Evolutionary conservation across 805 yeast species (phyloP), one percentile per base, ranked within the genome.

Genomic region (Teunomyces gatunensis): DNA sequence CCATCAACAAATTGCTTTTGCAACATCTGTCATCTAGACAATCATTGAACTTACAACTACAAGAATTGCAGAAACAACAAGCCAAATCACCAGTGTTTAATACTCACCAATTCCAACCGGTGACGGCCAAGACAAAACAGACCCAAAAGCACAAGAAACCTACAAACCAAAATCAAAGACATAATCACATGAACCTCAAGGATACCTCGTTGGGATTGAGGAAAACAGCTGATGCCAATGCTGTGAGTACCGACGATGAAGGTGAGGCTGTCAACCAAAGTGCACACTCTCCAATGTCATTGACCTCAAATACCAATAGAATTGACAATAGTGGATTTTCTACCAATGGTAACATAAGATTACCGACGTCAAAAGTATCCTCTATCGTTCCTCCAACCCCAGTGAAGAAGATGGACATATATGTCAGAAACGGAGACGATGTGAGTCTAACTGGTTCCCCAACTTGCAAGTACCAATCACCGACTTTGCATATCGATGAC

Each of bases 341-440:
- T 2, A 68, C 76, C 17, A 77, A 71, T 53, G 84, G 84, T 13
- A 64, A 69, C 44, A 61, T 80, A 41, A 73, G 70, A 64, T 56
- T 84, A 60, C 88, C 83, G 33, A 60, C 76, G 51, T 58, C 82
- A 59, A 56, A 72, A 57, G 64, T 76, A 54, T 40, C 63, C 54
- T 52, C 58, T 29, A 73, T 86, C 11, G 64, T 81, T 5, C 89
- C 91, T 2, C 80, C 84, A 3, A 84, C 90, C 0, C 91, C 89
- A 0, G 81, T 80, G 6, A 84, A 78, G 58, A 83, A 79, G 52
- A 76, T 83, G 75, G 84, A 79, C 30, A 59, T 59, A 50, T 56
- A 53, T 11, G 48, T 64, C 35, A 54, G 50, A 45, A 53, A 49
- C 23, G 54, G 46, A n/a, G 44, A 40, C 39, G 41, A 34, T 15